These are phyloP conservation scores for Solanum hybrid DNA, from an alignment of 305 asterid genomes.

Conservation along the genomic window DNA sequence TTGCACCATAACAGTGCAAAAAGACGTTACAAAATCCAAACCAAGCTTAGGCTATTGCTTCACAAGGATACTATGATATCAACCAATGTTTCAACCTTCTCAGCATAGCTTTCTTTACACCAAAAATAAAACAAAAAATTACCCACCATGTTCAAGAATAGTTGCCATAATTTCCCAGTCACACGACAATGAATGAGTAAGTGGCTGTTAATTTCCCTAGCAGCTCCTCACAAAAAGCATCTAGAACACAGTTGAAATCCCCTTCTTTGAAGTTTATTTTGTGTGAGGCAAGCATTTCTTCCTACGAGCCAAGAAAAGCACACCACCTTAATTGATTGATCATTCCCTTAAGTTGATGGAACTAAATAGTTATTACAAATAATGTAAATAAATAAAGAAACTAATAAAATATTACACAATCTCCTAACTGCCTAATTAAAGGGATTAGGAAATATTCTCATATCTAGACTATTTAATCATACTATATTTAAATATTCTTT, in stretches of 20 bases:
- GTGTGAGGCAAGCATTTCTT: neutral
- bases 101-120: neutral
- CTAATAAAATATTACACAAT: too few species aligned
- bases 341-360: too few species aligned
- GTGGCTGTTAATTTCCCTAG: neutral
- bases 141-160: neutral
- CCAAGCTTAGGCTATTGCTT: neutral
- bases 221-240: neutral
- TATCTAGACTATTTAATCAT: too few species aligned
- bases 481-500: too few species aligned
- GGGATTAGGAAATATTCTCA: too few species aligned
- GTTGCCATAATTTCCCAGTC: neutral
- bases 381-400: too few species aligned
- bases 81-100: neutral
- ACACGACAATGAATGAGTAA: neutral
- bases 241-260: neutral
- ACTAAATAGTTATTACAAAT: too few species aligned
- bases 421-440: too few species aligned
- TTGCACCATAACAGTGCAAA: neutral
- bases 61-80: neutral
- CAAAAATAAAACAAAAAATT: neutral
- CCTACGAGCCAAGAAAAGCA: neutral
- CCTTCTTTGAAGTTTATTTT: neutral
- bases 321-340: neutral
- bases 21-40: neutral